phyloP scores from a whole-genome alignment of 306 rosid species.

The Ammopiptanthus mongolicus region DNA sequence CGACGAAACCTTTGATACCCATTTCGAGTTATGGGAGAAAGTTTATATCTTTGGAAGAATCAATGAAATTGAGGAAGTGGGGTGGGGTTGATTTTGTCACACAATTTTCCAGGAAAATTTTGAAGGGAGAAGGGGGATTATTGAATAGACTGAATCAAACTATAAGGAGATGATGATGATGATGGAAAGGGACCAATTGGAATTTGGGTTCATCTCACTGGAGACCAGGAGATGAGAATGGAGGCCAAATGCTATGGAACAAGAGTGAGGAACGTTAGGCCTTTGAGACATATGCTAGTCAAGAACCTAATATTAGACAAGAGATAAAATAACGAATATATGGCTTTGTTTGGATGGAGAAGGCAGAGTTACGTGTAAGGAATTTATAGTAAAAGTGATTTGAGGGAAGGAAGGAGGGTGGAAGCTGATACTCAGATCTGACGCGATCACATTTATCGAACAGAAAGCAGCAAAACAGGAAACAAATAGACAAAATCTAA shows the following conservation, averaged over 20 bases:
- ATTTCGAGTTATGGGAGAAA: constrained; percentile 22
- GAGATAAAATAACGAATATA: neutral
- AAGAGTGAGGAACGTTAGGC: constrained; percentile 42
- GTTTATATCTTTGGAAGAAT: constrained; percentile 3
- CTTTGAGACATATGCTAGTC: constrained; percentile 44
- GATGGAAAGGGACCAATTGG: constrained; percentile 20
- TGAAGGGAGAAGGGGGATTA: neutral
- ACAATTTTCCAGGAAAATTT: constrained; percentile 1
- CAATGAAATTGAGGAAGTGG: neutral
- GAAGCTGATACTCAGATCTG: neutral
- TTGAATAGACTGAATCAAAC: neutral
- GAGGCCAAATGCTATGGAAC: constrained; percentile 36
- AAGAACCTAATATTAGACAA: neutral
- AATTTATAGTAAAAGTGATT: constrained; percentile 1
- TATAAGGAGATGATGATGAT: neutral
- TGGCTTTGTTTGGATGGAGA: neutral
- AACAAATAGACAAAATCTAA: neutral
- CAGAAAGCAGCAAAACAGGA: neutral
- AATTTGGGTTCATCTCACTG: constrained; percentile 43
- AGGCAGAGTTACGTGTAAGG: neutral
- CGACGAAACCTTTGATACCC: constrained; percentile 70
- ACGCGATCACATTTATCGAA: neutral
- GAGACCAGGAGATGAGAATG: constrained; percentile 61
- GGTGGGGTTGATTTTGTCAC: constrained; percentile 15
- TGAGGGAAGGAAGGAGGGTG: neutral